Base-by-base conservation (phyloP, 805 yeast genomes). In the Torulaspora indica region DNA sequence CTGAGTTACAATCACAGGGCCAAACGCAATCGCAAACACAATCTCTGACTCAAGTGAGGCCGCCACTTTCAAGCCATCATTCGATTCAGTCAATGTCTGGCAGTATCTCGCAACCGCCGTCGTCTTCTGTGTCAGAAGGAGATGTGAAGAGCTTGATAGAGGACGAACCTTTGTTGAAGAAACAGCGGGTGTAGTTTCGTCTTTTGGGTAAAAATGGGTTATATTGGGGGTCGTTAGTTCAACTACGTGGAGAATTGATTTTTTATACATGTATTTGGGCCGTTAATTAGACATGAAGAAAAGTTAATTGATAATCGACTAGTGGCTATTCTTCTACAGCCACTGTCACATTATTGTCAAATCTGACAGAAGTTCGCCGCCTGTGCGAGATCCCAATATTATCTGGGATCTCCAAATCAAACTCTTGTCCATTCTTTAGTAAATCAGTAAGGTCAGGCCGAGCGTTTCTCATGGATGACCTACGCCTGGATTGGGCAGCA, bases 301-400 rank as follows among this genome's bases (percentile, higher is more conserved):
- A 40, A 34, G 10, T 20, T 20, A 34, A 22, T 20, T 5, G 10
- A 22, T 35, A 15, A 4, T 5, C 9, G 25, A 10, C n/a, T 36
- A 34, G 13, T 35, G 18, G 30, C 42, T 44, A 58, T 29, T 61
- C 62, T 47, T 71, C 69, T 8, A 64, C 65, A 5, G 77, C 77
- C n/a, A 78, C 73, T 27, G 74, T 67, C 8, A 81, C 86, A 46
- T 73, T 71, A 45, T 78, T 82, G 51, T 79, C 82, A 54, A 81
- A 81, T 51, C 86, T 68, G 2, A 81, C 86, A 4, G 84, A 78
- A 50, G 81, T 79, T 57, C 85, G 69, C 64, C 86, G 71, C 62
- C 71, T 48, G 33, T 58, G 49, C 27, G 56, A 47, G 17, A 52
- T 18, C 2, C 50, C 49, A 18, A 52, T 37, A 29, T 62, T 57